These are phyloP conservation scores for Yamadazyma epiphylla DNA, from an alignment of 1,139 yeast genomes.

Conservation along the genomic window DNA sequence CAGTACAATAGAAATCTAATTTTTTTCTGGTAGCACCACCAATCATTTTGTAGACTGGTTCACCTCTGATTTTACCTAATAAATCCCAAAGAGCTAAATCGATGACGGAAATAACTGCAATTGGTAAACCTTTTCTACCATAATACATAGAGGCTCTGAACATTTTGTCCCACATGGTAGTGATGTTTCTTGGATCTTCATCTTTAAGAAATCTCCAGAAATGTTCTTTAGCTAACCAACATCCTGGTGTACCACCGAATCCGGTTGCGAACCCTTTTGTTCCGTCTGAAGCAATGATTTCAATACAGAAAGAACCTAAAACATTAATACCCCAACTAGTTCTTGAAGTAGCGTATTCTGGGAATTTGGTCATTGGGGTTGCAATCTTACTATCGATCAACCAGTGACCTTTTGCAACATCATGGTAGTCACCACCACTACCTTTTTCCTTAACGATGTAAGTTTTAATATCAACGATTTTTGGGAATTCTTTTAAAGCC, in stretches of 20 bases:
- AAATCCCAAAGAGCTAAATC: slow-evolving; percentile 49
- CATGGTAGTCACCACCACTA: slow-evolving; percentile 48
- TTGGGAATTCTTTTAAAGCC: slow-evolving; percentile 30
- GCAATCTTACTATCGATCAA: slow-evolving; percentile 41
- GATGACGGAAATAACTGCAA: slow-evolving; percentile 43
- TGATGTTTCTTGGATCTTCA: slow-evolving; percentile 43
- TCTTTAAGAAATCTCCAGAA: slow-evolving; percentile 42
- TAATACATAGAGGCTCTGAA: slow-evolving; percentile 48
- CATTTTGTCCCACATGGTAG: slow-evolving; percentile 44
- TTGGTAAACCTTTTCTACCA: slow-evolving; percentile 46
- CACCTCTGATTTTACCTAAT: slow-evolving; percentile 43
- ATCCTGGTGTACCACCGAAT: slow-evolving; percentile 50
- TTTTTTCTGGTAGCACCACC: slow-evolving; percentile 46
- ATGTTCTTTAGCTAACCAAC: slow-evolving; percentile 45
- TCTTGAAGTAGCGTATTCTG: slow-evolving; percentile 39
- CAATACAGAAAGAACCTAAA: slow-evolving; percentile 47
- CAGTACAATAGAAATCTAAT: slow-evolving; percentile 45
- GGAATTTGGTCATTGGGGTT: slow-evolving; percentile 46
- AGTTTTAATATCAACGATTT: slow-evolving; percentile 37
- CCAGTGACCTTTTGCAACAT: slow-evolving; percentile 47
- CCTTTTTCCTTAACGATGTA: slow-evolving; percentile 40
- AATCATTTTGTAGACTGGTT: slow-evolving; percentile 48
- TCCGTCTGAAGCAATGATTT: slow-evolving; percentile 44
- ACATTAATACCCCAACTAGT: slow-evolving; percentile 50
- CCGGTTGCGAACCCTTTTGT: slow-evolving; percentile 48